Evolutionary conservation across 495 filamentous ascomycete genomes (phyloP).

Genomic region (Podospora tetraspora): DNA sequence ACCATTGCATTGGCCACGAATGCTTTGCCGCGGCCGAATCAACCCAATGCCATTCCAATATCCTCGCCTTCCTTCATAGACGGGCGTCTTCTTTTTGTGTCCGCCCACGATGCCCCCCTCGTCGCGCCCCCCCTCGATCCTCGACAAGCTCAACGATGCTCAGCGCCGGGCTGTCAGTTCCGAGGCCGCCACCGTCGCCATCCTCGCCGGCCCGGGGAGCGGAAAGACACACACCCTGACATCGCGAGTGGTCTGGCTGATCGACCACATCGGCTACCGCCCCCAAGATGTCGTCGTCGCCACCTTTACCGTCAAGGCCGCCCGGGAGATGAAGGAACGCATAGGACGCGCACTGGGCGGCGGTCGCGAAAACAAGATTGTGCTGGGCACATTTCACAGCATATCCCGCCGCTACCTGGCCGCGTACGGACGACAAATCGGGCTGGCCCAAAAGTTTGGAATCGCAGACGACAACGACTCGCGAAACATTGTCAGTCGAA

Average conservation of each 20-base stretch:
- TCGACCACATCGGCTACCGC: conserved; percentile 67
- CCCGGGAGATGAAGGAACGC: conserved; percentile 90
- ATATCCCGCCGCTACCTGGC: conserved; percentile 83
- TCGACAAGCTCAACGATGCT: conserved; percentile 74
- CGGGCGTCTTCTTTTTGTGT: background rate
- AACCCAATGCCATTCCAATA: background rate
- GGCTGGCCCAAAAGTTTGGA: conserved; percentile 75
- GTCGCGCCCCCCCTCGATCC: conserved; percentile 22
- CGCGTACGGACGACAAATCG: conserved; percentile 81
- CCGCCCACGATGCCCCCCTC: conserved; percentile 10
- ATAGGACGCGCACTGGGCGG: conserved; percentile 74
- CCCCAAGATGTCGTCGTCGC: conserved; percentile 94
- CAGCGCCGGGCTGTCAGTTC: conserved; percentile 84
- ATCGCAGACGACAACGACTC: conserved; percentile 89
- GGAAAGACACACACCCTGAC: conserved; percentile 98
- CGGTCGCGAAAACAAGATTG: conserved; percentile 67
- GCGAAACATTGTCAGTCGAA: conserved; percentile 68
- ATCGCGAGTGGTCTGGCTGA: conserved; percentile 88
- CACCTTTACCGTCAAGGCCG: conserved; percentile 96
- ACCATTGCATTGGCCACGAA: background rate
- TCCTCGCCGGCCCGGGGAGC: conserved; percentile 75
- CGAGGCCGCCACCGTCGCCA: conserved; percentile 71
- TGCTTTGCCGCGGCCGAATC: background rate
- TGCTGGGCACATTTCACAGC: conserved; percentile 95
- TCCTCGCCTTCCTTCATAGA: background rate